Conservation (phyloP, 2,329 filamentous ascomycete genomes). For the Arthroderma sp. region DNA sequence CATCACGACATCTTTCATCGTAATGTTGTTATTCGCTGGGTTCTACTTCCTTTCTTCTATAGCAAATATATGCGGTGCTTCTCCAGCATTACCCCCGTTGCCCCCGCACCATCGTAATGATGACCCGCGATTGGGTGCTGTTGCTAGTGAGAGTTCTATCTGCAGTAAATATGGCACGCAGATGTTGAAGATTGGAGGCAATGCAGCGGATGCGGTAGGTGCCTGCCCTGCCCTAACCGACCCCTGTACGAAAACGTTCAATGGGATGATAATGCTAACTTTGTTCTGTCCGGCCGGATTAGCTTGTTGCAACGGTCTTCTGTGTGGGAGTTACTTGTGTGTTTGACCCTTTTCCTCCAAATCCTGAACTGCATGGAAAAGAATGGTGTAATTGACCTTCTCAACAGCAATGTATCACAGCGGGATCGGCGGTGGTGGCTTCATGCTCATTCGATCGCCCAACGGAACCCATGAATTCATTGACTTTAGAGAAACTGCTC, state of each 20-base stretch:
- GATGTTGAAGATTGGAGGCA: conserved; percentile 49
- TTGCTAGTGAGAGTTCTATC: conserved; percentile 55
- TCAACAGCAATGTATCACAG: conserved; percentile 53
- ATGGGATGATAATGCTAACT: neutral
- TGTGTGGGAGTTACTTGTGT: conserved; percentile 59
- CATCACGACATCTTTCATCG: conserved; percentile 6
- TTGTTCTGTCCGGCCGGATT: neutral
- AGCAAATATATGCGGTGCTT: conserved; percentile 4
- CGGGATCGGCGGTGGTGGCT: conserved; percentile 82
- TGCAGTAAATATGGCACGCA: conserved; percentile 58
- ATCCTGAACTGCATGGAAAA: conserved; percentile 1
- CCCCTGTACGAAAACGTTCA: neutral
- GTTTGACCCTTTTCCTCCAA: conserved; percentile 6
- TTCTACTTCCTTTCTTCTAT: conserved; percentile 10
- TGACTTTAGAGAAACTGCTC: conserved; percentile 82
- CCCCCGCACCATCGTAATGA: neutral
- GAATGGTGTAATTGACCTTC: neutral
- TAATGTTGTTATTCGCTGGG: conserved; percentile 5
- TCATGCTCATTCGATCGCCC: conserved; percentile 63
- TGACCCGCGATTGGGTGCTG: conserved; percentile 39
- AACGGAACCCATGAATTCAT: conserved; percentile 72
- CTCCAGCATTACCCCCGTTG: neutral
- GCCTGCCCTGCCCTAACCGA: neutral
- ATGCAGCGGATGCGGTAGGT: conserved; percentile 57
- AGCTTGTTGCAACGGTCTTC: conserved; percentile 58